Conservation (phyloP, 106 monocot genomes). For the Triglochin maritima region DNA sequence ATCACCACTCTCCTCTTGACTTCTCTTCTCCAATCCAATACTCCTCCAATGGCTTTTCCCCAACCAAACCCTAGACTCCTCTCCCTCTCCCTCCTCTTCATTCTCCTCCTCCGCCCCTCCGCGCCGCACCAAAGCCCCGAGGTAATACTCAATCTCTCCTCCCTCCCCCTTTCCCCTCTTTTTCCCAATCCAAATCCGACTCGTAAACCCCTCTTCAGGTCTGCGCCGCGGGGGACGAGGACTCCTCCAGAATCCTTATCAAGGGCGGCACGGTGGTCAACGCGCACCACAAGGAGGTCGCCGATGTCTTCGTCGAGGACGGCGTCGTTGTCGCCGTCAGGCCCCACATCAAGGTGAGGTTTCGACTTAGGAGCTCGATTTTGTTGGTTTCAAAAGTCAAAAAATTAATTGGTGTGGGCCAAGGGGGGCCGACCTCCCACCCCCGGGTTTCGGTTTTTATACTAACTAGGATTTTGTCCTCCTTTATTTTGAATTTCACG, state of each 20-base stretch:
- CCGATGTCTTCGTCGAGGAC: slow-evolving; percentile 89
- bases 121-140: background rate
- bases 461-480: background rate
- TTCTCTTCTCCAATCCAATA: too few species aligned
- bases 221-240: slow-evolving; percentile 21
- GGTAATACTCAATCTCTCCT: background rate
- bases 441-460: background rate
- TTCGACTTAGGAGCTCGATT: slow-evolving; percentile 1
- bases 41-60: too few species aligned
- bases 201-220: slow-evolving; percentile 16
- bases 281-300: slow-evolving; percentile 76
- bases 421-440: too few species aligned
- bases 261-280: slow-evolving; percentile 97
- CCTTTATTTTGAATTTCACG: background rate
- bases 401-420: background rate
- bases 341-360: slow-evolving; percentile 57
- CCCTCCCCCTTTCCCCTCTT: background rate
- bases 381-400: background rate
- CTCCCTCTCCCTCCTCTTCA: background rate
- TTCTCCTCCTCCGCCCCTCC: background rate
- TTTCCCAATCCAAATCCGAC: background rate
- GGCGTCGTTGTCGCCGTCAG: slow-evolving; percentile 61
- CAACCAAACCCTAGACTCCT: background rate
- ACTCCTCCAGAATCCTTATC: slow-evolving; percentile 55
- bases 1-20: too few species aligned